Evolutionary conservation across 257 asterid genomes (phyloP).

Genomic region (Cinchona pubescens): DNA sequence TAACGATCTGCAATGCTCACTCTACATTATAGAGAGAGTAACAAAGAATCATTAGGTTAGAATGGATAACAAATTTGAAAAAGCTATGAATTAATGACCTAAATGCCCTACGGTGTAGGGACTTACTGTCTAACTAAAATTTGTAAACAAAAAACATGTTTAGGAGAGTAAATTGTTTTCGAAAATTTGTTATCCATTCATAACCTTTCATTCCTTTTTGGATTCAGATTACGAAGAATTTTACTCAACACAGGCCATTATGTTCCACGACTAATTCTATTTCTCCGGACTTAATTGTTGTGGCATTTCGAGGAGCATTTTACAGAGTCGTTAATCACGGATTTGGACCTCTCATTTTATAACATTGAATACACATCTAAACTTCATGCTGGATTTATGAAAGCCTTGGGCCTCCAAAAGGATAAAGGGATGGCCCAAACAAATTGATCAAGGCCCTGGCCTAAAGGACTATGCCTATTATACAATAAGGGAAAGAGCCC

Average conservation of each 20-base stretch:
- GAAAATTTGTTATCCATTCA: no score
- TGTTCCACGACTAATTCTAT: constrained; percentile 40
- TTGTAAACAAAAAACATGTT: no score
- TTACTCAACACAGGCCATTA: constrained; percentile 44
- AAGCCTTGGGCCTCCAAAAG: constrained; percentile 64
- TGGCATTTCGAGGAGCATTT: constrained; percentile 64
- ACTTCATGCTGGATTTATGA: constrained; percentile 56
- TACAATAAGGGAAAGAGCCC: constrained; percentile 40
- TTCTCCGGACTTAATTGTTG: constrained; percentile 38
- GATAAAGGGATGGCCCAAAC: constrained; percentile 51
- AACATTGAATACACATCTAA: constrained; percentile 44
- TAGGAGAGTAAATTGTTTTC: neutral
- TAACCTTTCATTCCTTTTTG: neutral
- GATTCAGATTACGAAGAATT: constrained; percentile 42
- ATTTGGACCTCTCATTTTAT: constrained; percentile 66
- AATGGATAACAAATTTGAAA: no score
- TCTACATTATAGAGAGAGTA: no score
- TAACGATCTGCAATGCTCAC: no score
- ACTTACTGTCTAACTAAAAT: no score
- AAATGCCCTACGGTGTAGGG: neutral
- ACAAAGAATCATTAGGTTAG: no score
- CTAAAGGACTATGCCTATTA: constrained; percentile 50
- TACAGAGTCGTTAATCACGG: constrained; percentile 55
- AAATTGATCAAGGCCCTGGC: constrained; percentile 14
- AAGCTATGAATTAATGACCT: no score